Conservation (phyloP, 1,139 yeast genomes). For the Candida frijolesensis region DNA sequence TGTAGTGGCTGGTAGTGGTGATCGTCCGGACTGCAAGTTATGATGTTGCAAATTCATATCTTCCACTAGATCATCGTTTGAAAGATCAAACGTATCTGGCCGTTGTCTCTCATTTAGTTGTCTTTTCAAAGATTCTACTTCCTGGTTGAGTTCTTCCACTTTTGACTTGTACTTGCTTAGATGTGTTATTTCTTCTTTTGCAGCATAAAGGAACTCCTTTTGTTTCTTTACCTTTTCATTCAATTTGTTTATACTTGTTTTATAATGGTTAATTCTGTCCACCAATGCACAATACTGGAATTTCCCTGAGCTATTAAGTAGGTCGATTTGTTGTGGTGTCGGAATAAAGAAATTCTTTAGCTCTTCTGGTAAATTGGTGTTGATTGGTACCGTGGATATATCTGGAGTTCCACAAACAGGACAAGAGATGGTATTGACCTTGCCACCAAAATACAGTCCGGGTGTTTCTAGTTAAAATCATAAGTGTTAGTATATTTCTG, state of each 20-base stretch:
- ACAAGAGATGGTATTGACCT: slow-evolving; percentile 10
- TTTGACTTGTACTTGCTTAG: slow-evolving; percentile 15
- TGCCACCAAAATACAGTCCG: not conserved
- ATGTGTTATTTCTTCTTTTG: slow-evolving; percentile 21
- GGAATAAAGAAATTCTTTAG: slow-evolving; percentile 20
- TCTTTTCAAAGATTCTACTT: slow-evolving; percentile 7
- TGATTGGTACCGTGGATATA: slow-evolving; percentile 17
- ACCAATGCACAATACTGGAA: slow-evolving; percentile 19
- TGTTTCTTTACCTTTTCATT: slow-evolving; percentile 17
- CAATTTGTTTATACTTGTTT: slow-evolving; percentile 11
- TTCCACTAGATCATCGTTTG: slow-evolving; percentile 5
- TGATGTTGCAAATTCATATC: slow-evolving; percentile 2
- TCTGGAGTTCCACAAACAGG: slow-evolving; percentile 17
- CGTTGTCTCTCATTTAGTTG: slow-evolving; percentile 9
- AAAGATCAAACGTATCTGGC: slow-evolving; percentile 12
- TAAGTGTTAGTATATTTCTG: not conserved
- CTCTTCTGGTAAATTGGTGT: slow-evolving; percentile 17
- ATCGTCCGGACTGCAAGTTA: not conserved
- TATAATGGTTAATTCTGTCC: slow-evolving; percentile 15
- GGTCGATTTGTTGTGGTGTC: slow-evolving; percentile 19
- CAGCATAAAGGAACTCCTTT: slow-evolving; percentile 19
- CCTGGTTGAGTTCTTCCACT: slow-evolving; percentile 11
- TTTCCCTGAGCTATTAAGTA: slow-evolving; percentile 17
- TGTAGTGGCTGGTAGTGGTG: not conserved
- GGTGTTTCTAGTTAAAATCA: not conserved